Evolutionary conservation across 495 filamentous ascomycete genomes (phyloP).

Genomic region (Penicillium coffeae): DNA sequence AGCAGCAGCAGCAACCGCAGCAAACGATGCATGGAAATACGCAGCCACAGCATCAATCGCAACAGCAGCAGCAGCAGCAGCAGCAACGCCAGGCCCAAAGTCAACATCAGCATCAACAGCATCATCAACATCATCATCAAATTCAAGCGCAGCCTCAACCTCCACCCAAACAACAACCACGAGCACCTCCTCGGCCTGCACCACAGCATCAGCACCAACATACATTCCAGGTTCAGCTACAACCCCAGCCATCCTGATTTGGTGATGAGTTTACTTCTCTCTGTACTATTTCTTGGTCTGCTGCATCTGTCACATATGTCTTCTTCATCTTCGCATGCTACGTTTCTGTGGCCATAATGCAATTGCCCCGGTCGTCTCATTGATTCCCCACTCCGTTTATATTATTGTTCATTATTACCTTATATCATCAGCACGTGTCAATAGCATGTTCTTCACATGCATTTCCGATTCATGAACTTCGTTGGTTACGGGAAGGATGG

Average conservation of each 20-base stretch:
- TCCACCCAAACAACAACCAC: no score
- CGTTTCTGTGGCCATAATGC: background rate
- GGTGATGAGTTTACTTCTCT: background rate
- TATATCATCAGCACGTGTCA: background rate
- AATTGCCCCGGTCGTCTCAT: background rate
- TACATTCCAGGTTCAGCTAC: constrained; percentile 26
- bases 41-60: background rate
- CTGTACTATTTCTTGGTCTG: constrained; percentile 1
- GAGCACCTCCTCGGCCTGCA: constrained; percentile 19
- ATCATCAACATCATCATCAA: constrained; percentile 10
- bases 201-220: constrained; percentile 29
- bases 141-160: constrained; percentile 12
- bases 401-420: background rate
- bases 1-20: constrained; percentile 1
- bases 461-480: background rate
- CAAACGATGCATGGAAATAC: constrained; percentile 5
- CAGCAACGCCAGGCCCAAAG: constrained; percentile 3
- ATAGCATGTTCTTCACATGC: background rate
- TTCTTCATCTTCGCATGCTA: constrained; percentile 1
- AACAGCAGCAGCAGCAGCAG: constrained; percentile 7
- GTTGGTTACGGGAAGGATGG: background rate
- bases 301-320: background rate
- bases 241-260: constrained; percentile 18
- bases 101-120: constrained; percentile 11
- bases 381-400: background rate